Base-by-base conservation (phyloP, 257 asterid genomes). In the Solanum phureja region DNA sequence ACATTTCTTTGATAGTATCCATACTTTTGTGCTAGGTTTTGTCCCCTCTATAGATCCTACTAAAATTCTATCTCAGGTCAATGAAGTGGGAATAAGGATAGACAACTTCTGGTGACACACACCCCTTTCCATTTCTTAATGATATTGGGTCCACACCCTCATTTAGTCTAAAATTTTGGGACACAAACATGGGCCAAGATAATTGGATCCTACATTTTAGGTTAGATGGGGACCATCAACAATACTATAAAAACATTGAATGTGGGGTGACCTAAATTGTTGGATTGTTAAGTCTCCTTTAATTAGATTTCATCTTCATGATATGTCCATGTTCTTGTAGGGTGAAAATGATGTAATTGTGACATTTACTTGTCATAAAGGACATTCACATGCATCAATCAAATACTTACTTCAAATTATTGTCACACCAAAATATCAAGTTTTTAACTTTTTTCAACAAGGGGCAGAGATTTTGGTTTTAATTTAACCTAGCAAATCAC, bases 301-400 rank as follows among this genome's bases (percentile, higher is more conserved):
- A 38, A 83, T 83, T 83, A 83, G 87, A 49, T 83, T 83, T 83
- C 87, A 35, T 83, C 21, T 52, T 83, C 74, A 58, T 83, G 56
- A 60, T 83, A 83, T 83, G 75, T 83, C 74, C 87, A 40, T 40
- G 58, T 76, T 76, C 35, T 76, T 38, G 58, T 76, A 76, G 83
- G 83, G 8, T 76, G 83, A 38, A 38, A 76, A 40, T 40, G 18
- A 76, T 76, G 60, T 75, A 76, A 40, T 40, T 76, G 83, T n/a
- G 83, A 76, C 83, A 76, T 38, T 76, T 40, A 76, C 83, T 38
- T 76, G 83, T 38, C 83, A 33, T 16, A 76, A 37, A n/a, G 60
- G 34, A n/a, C 83, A 76, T 37, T 76, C 35, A 76, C 83, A 76
- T 76, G 83, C 12, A 76, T 76, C 83, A 76, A 76, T 12, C 60